phyloP scores from a whole-genome alignment of 2,329 filamentous ascomycete genomes.

The Curvularia sp. region DNA sequence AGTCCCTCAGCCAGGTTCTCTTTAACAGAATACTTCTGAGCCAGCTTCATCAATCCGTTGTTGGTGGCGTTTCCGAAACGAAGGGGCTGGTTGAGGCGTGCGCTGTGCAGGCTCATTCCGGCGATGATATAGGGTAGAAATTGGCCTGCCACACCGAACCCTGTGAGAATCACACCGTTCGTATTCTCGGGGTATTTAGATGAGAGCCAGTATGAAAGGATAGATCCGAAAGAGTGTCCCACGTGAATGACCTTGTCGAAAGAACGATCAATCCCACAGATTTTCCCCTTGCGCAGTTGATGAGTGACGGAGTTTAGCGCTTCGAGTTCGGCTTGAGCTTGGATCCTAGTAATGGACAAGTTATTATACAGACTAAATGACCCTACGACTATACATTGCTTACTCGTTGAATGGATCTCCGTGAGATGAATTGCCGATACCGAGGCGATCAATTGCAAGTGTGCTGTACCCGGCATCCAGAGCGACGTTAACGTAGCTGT shows the following conservation, averaged over 20 bases:
- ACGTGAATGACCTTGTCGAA: conserved; percentile 63
- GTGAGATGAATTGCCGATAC: conserved; percentile 65
- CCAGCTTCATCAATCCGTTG: conserved; percentile 14
- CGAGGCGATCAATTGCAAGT: conserved; percentile 67
- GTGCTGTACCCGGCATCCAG: conserved; percentile 65
- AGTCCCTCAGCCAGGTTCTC: conserved; percentile 26
- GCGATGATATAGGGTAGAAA: conserved; percentile 56
- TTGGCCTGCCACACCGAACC: conserved; percentile 60
- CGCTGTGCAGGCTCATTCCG: conserved; percentile 58
- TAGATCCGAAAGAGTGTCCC: conserved; percentile 70
- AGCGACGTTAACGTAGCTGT: conserved; percentile 66
- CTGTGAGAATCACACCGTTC: conserved; percentile 67
- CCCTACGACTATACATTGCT: background rate
- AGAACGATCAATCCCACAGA: conserved; percentile 52
- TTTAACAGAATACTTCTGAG: conserved; percentile 19
- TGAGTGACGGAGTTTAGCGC: conserved; percentile 63
- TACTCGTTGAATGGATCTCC: conserved; percentile 64
- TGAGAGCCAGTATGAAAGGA: conserved; percentile 64
- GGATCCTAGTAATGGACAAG: conserved; percentile 51
- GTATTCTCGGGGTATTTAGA: conserved; percentile 60
- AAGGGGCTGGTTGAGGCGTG: conserved; percentile 52
- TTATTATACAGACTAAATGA: background rate
- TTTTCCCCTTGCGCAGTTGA: conserved; percentile 55
- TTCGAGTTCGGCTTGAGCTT: conserved; percentile 64
- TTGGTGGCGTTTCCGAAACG: conserved; percentile 47